Evolutionary conservation across 352 stramenopile genomes (phyloP), one percentile per base, ranked within the genome.

Genomic region (Globisporangium middletonii): DNA sequence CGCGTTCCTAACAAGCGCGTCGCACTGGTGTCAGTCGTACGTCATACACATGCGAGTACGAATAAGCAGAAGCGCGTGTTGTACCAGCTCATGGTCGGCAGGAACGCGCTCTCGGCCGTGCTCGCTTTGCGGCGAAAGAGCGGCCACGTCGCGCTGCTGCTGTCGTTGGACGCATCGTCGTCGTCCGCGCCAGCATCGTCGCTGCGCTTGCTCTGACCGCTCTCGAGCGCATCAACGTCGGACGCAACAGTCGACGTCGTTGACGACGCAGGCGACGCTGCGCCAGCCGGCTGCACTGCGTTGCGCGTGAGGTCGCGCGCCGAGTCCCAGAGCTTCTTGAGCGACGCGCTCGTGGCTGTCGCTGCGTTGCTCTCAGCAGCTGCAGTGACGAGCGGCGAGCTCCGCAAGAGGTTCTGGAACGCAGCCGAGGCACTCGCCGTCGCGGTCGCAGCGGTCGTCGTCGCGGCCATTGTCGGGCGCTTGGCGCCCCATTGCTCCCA

Each of bases 401-500:
- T 63, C n/a, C 71, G 67, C 33, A 88, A 44, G 1, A 88, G 57
- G 37, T 57, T 77, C 41, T 85, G 66, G 57, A 89, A 83, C 0
- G 71, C 76, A 42, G 56, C 38, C 3, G 41, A 30, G 42, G 75
- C 65, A 1, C 77, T 41, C 8, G 59, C 65, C 43, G 63, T 58
- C 8, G 54, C 54, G 35, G 72, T 50, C 47, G 74, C 63, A 2
- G 80, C 44, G 15, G 56, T 64, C 47, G 63, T 57, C 9, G 55
- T 55, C 41, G 73, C 53, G 2, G 77, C 13, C 41, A 44, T 72
- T 45, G 48, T 42, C 27, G 48, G 30, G 15, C 78, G 77, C 74
- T 88, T 90, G 53, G 65, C 65, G 35, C 75, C 80, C 80, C 80
- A 90, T 64, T 88, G 75, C 57, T 90, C 80, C 77, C 77, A 88